Base-by-base conservation (phyloP, 1,284 basidiomycete genomes). In the Trametes versicolor region DNA sequence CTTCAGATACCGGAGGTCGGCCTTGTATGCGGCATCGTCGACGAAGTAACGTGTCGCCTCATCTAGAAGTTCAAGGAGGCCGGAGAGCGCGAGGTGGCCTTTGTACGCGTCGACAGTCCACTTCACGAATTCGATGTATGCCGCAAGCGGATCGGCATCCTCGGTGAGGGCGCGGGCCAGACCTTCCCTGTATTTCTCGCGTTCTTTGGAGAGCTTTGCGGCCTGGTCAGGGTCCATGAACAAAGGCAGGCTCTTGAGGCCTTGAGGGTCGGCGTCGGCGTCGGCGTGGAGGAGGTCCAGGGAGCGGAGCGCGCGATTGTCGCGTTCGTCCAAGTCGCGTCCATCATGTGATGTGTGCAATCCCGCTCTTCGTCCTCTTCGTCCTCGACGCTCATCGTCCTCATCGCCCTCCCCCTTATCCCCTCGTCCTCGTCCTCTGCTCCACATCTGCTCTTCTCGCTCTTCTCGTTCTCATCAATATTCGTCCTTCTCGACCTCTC, bases 1-100 rank as follows among this genome's bases (percentile, higher is more conserved):
- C 70, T 74, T 93, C 54, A 98, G 84, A 77, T 98, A 98, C 45
- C 97, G 86, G 60, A 93, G 79, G 80, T 99, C 97, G 67, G 91
- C 89, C 72, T 88, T 88, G 79, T 97, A 99, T 32, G 89, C 81
- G 37, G 85, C 81, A 72, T 97, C 94, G 29, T 88, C 85, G 65
- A 92, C 87, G 76, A 98, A 97, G 58, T 88, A 85, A 25, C 91
- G 81, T 0, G 92, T 94, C 0, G 89, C 87, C 68, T 90, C 86
- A 70, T 96, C 93, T 0, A 96, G 81, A 4, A 95, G 79, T 61
- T 89, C 87, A 5, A 87, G 78, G n/a, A 90, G 81, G 1, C 91
- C 90, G 72, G 90, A 84, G 73, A 84, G 77, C 69, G 83, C 76
- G 32, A 79, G 73, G 61, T 82, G 77, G 19, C 75, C 74, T 23